phyloP scores from a whole-genome alignment of 495 filamentous ascomycete species.

The Saxispiralis lemnorum region DNA sequence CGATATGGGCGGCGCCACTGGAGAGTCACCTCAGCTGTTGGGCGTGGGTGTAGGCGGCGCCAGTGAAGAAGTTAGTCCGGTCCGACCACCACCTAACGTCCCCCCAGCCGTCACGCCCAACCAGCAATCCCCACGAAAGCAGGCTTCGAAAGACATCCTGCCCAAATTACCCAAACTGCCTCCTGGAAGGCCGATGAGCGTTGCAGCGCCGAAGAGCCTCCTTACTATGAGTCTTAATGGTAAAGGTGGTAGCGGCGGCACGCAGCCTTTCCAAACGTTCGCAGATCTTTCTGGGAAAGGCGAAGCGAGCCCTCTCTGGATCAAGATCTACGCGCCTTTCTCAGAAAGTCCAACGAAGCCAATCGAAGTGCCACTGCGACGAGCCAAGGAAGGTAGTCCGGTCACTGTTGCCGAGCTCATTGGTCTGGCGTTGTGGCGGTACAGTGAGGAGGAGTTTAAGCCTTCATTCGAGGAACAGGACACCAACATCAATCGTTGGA shows the following conservation, averaged over 20 bases:
- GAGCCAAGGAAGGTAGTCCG: conserved; percentile 51
- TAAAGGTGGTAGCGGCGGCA: conserved; percentile 16
- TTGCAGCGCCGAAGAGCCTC: conserved; percentile 60
- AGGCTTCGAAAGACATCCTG: conserved; percentile 37
- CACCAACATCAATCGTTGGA: conserved; percentile 80
- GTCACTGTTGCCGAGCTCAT: conserved; percentile 83
- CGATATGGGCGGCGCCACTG: conserved; percentile 45
- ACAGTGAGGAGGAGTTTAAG: conserved; percentile 49
- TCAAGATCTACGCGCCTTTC: conserved; percentile 79
- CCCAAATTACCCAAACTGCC: conserved; percentile 60
- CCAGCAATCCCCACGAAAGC: conserved; percentile 36
- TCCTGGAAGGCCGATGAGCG: conserved; percentile 78
- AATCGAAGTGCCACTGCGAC: conserved; percentile 60
- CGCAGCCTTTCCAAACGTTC: conserved; percentile 64
- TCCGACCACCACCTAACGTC: conserved; percentile 22
- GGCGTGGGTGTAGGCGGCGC: conserved; percentile 18
- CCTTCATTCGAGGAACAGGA: conserved; percentile 46
- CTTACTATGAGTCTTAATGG: conserved; percentile 48
- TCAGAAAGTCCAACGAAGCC: conserved; percentile 50
- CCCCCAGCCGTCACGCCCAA: conserved; percentile 14
- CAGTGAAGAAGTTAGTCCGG: conserved; percentile 21
- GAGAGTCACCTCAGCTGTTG: conserved; percentile 37
- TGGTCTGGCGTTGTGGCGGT: conserved; percentile 72
- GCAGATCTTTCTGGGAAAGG: conserved; percentile 75
- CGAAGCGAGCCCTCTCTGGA: conserved; percentile 59